Base-by-base conservation (phyloP, 202 grass and related monocot species). In the Zizania palustris region DNA sequence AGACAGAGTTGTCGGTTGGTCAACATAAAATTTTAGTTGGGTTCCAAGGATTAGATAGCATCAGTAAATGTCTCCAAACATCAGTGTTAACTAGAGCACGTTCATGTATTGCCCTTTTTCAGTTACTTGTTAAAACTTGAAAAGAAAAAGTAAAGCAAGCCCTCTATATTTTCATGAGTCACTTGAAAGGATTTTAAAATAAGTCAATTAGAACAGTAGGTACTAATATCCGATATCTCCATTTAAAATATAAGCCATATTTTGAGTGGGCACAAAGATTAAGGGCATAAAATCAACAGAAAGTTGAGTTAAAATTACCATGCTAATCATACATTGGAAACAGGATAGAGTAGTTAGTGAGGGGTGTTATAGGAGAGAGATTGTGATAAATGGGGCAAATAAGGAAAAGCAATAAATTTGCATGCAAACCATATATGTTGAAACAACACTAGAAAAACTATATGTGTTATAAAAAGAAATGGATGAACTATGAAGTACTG, bases 1-100 rank as follows among this genome's bases (percentile, higher is more conserved):
- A 42, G 68, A 58, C 1, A 41, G n/a, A 41, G n/a, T 19, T 3
- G 10, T 40, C 63, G 8, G 22, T 20, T 59, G 68, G 11, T 35
- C 42, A 67, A 65, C 60, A 73, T 67, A 67, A 57, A 40, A 85
- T 67, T 73, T 73, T 69, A 56, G 28, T 60, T 69, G 33, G 28
- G 54, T 39, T 65, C 36, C 51, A 53, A 59, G 51, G 55, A 50
- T 16, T 59, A 79, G 28, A 28, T 28, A 28, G 65, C 28, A 53
- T 69, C 33, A 69, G 28, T 79, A 45, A 69, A 69, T 48, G 63
- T 11, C 9, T 44, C 11, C 40, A 36, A 57, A 39, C n/a, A 55
- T 34, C 49, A 71, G 20, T 45, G 45, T 37, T 68, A 66, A 60
- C 7, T 21, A 51, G 15, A 59, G 11, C 60, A 62, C 15, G 8